Evolutionary conservation across 78 protist species (phyloP), one percentile per base, ranked within the genome.

Genomic region (Dictyostelium brefeldianum): DNA sequence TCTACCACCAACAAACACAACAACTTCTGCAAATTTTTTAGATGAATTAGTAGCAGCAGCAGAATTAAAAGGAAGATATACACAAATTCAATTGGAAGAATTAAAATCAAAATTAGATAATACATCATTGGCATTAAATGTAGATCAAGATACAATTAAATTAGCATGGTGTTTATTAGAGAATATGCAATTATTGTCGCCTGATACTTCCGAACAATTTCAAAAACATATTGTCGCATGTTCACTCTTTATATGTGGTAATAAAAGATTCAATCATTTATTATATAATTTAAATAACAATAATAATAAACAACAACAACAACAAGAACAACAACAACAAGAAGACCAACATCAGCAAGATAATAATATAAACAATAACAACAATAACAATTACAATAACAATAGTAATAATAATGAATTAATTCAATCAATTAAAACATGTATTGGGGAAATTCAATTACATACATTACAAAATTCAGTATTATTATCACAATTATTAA

Each of bases 21-120:
- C 43, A 36, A 2, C 43, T 3, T 36, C 43, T 14, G 43, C 43
- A 36, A 65, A 65, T 7, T 41, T 47, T 25, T 70, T 84, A 74
- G 92, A 87, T 15, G 92, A 87, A 31, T 64, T 87, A 74, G 83
- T 87, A 1, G 92, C 92, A n/a, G 92, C 92, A 51, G 78, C 73
- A 20, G 92, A 87, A 51, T 73, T 77, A 31, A 36, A 70, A 27
- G 80, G 80, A 7, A 71, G 67, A 57, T 22, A 8, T 2, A 22
- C 51, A 3, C 78, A 41, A 36, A 5, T 87, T 6, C 15, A 57
- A 17, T 7, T 48, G 1, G 83, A 77, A 6, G 83, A 77, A 29
- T 15, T 87, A 27, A 77, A 77, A 77, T 14, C 18, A 14, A 57
- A 48, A 20, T 64, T 87, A 1, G 67, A 77, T 50, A n/a, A 29